phyloP scores from a whole-genome alignment of 129 eudicot species.

The Flaveria ramosissima region DNA sequence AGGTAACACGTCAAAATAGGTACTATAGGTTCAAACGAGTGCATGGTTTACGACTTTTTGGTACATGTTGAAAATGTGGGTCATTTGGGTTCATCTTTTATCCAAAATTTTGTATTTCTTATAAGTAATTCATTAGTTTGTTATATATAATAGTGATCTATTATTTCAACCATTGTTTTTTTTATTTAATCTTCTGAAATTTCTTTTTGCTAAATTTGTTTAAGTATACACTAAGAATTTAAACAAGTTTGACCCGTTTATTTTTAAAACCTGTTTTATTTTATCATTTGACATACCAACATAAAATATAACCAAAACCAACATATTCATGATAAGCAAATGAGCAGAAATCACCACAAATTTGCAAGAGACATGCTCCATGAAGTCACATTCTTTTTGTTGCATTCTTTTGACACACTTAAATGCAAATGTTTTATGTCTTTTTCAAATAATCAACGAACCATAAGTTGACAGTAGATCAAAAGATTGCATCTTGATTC shows the following conservation, averaged over 20 bases:
- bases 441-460: neutral
- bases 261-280: neutral
- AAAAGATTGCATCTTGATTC: conserved; percentile 29
- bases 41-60: no score
- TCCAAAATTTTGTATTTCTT: no score
- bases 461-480: conserved; percentile 28
- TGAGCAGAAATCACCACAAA: neutral
- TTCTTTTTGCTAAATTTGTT: no score
- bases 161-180: neutral
- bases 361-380: conserved; percentile 6
- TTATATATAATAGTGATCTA: no score
- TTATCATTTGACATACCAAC: neutral
- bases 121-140: no score
- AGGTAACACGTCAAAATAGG: neutral
- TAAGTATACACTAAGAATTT: neutral
- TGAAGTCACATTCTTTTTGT: neutral
- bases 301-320: neutral
- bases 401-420: neutral
- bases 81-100: no score
- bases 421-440: neutral
- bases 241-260: neutral
- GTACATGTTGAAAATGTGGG: no score
- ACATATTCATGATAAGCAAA: neutral
- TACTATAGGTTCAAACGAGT: no score
- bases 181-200: neutral